Percentiles rank a stretch among this genome's conserved stretches.
phyloP scores from a whole-genome alignment of 352 stramenopile genomes.

The Pythium monospermum region DNA sequence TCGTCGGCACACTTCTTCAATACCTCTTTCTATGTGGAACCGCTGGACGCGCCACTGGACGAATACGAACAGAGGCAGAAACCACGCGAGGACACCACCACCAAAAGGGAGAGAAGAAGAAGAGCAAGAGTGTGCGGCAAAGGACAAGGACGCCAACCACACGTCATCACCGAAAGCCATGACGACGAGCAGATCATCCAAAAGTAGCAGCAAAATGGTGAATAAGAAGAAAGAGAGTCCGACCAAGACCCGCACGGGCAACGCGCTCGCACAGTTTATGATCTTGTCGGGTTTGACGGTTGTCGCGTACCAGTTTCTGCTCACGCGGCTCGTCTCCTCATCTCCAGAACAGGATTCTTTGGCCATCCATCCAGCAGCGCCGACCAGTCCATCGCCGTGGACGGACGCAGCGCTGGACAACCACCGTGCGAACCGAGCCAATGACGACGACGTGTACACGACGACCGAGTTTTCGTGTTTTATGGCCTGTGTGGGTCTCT shows the following conservation, averaged over 20 bases:
- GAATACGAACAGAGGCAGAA: background rate
- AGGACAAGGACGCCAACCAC: too few species aligned
- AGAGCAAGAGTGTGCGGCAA: too few species aligned
- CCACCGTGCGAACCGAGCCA: constrained; percentile 16
- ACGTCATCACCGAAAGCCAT: too few species aligned
- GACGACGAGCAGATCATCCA: too few species aligned
- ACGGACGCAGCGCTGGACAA: constrained; percentile 18
- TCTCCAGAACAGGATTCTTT: background rate
- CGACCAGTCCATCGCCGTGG: constrained; percentile 11
- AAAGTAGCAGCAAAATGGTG: too few species aligned
- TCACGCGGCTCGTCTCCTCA: constrained; percentile 10
- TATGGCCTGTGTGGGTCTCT: constrained; percentile 53
- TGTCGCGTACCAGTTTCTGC: constrained; percentile 47
- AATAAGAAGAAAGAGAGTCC: constrained; percentile 20
- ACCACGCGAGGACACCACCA: too few species aligned
- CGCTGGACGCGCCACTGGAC: constrained; percentile 17
- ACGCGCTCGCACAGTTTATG: constrained; percentile 60
- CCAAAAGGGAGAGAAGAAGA: too few species aligned
- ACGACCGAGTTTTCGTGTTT: constrained; percentile 55
- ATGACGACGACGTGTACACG: constrained; percentile 11
- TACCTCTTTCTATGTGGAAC: constrained; percentile 9
- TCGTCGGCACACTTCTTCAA: too few species aligned
- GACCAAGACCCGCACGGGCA: constrained; percentile 30
- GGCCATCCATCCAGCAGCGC: background rate
- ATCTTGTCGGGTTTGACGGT: constrained; percentile 47